Evolutionary conservation across 2,329 filamentous ascomycete species (phyloP).

Genomic region (Blastomyces parvus): DNA sequence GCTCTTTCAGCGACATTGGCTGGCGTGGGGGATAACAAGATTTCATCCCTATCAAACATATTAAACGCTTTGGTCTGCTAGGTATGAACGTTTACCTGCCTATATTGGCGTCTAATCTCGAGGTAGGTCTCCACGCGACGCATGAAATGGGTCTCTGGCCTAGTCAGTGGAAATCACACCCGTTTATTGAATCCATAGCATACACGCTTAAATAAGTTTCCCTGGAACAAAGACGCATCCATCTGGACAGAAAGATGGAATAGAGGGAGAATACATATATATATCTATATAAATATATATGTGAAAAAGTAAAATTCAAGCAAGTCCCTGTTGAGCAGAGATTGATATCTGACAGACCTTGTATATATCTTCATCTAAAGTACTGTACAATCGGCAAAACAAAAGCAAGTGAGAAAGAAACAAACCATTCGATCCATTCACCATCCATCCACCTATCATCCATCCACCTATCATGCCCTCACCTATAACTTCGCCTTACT

Average conservation of each 20-base stretch:
- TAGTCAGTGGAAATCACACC: no score
- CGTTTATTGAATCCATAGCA: no score
- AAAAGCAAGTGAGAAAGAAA: background rate
- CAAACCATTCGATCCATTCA: background rate
- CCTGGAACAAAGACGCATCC: background rate
- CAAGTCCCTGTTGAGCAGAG: background rate
- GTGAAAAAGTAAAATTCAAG: background rate
- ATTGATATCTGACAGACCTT: background rate
- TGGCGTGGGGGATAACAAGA: background rate
- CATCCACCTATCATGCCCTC: background rate
- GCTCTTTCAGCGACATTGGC: no score
- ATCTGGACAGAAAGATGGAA: background rate
- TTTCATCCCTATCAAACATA: background rate
- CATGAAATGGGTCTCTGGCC: no score
- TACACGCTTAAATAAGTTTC: no score
- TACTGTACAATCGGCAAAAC: background rate
- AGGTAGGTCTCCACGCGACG: no score
- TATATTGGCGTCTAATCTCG: no score
- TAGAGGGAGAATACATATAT: no score
- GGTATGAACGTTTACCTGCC: no score
- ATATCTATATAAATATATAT: no score
- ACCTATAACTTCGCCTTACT: conserved; percentile 23
- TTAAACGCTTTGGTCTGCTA: background rate
- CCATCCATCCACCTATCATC: background rate
- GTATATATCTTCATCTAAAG: background rate